These are phyloP conservation scores for Ilyonectria mors-panacis DNA, from an alignment of 2,329 filamentous ascomycete genomes.

Conservation along the genomic window DNA sequence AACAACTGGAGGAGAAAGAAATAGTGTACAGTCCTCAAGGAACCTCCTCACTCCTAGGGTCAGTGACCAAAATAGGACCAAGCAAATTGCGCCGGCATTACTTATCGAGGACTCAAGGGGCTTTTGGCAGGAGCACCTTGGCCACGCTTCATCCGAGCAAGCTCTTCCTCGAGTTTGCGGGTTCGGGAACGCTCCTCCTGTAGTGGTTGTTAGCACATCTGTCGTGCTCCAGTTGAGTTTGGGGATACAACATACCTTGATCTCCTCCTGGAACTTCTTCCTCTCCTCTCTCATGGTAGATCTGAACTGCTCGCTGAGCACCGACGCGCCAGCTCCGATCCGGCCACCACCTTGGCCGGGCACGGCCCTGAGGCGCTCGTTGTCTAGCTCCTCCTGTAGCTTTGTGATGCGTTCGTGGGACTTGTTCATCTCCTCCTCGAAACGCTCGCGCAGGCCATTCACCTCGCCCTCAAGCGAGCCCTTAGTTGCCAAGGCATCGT, in stretches of 20 bases:
- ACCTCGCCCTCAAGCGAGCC: conserved; percentile 41
- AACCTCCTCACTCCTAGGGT: neutral
- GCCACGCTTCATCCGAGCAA: conserved; percentile 60
- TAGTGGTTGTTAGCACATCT: conserved; percentile 48
- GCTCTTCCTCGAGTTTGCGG: conserved; percentile 67
- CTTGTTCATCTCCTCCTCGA: conserved; percentile 60
- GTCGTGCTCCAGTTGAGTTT: neutral
- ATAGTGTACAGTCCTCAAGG: conserved; percentile 35
- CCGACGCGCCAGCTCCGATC: conserved; percentile 61
- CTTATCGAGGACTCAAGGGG: conserved; percentile 58
- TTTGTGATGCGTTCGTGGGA: conserved; percentile 55
- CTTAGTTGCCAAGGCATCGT: conserved; percentile 40
- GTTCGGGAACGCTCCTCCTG: conserved; percentile 66
- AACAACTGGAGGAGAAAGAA: conserved; percentile 20
- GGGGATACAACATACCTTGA: conserved; percentile 59
- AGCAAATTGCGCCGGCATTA: neutral
- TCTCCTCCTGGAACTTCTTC: conserved; percentile 70
- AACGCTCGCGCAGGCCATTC: conserved; percentile 49
- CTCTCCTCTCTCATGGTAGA: conserved; percentile 70
- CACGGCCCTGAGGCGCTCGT: conserved; percentile 62
- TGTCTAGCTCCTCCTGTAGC: conserved; percentile 68
- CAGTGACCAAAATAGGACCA: neutral
- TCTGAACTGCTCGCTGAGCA: conserved; percentile 71
- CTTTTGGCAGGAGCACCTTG: conserved; percentile 59
- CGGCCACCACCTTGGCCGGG: conserved; percentile 52